Conservation (phyloP, 2,329 filamentous ascomycete genomes). For the Leptographium procerum region DNA sequence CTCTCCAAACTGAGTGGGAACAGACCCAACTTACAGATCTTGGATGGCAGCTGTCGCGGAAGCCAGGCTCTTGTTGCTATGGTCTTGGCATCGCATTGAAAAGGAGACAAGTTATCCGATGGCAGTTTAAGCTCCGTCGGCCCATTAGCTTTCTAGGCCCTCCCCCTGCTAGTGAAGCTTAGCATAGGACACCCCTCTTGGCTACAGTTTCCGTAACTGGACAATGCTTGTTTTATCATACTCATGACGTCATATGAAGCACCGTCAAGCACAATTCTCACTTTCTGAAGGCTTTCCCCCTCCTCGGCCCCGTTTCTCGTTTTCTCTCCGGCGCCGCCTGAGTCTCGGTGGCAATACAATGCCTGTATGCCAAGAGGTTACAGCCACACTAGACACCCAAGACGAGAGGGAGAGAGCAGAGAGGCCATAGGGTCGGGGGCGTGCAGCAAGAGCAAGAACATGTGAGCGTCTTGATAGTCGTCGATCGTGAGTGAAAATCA, state of each 20-base stretch:
- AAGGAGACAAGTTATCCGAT: not conserved
- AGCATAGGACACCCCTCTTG: not conserved
- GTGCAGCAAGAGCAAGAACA: not conserved
- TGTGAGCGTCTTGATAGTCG: not conserved
- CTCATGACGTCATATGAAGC: too few relatives aligned
- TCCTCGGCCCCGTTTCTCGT: not conserved
- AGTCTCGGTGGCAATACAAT: constrained; percentile 1
- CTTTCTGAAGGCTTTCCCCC: not conserved
- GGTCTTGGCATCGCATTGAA: not conserved
- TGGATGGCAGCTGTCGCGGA: not conserved
- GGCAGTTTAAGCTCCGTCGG: not conserved
- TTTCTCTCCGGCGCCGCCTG: not conserved
- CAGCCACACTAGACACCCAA: not conserved
- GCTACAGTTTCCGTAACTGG: too few relatives aligned
- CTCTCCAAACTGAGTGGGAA: too few relatives aligned
- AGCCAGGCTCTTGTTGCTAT: not conserved
- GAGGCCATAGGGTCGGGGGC: not conserved
- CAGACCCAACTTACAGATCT: not conserved
- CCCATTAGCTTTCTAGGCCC: not conserved
- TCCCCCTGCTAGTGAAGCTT: not conserved
- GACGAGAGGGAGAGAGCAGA: not conserved
- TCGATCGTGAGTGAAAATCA: not conserved
- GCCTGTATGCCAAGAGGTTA: not conserved
- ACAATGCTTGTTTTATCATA: too few relatives aligned
- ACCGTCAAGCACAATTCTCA: not conserved